These are phyloP conservation scores for Fusarium staphyleae DNA, from an alignment of 2,329 filamentous ascomycete genomes.

Conservation along the genomic window DNA sequence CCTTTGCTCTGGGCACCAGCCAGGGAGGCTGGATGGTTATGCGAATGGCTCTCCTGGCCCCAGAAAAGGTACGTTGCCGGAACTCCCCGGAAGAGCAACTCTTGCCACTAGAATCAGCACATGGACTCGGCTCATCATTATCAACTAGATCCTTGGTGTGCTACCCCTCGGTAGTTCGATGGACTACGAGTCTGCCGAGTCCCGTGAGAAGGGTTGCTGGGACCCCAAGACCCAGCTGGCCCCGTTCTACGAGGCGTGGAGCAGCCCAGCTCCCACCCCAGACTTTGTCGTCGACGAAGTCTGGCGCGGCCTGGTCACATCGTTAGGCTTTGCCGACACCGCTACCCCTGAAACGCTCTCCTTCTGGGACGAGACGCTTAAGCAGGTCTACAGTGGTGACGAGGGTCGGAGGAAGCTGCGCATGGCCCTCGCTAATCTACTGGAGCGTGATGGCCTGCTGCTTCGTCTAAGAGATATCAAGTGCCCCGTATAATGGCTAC, in stretches of 20 bases:
- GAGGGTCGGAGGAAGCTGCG: conserved; percentile 57
- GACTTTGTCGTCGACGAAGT: conserved; percentile 57
- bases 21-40: conserved; percentile 61
- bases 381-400: conserved; percentile 57
- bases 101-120: not conserved
- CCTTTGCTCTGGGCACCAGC: conserved; percentile 59
- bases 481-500: conserved; percentile 61
- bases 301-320: conserved; percentile 55
- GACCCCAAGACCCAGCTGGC: conserved; percentile 52
- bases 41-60: conserved; percentile 59
- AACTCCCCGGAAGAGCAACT: not conserved
- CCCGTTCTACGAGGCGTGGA: conserved; percentile 54
- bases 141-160: conserved; percentile 54
- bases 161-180: conserved; percentile 59
- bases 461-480: conserved; percentile 54
- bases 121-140: conserved; percentile 10
- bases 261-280: conserved; percentile 48
- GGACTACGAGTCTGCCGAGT: conserved; percentile 58
- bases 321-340: conserved; percentile 55
- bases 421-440: conserved; percentile 54
- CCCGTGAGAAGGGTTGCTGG: conserved; percentile 58
- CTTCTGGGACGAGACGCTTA: conserved; percentile 57
- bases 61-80: conserved; percentile 50
- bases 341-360: conserved; percentile 46
- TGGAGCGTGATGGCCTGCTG: conserved; percentile 57